These are phyloP conservation scores for Elongisporangium undulatum DNA, from an alignment of 352 stramenopile genomes.

Conservation along the genomic window DNA sequence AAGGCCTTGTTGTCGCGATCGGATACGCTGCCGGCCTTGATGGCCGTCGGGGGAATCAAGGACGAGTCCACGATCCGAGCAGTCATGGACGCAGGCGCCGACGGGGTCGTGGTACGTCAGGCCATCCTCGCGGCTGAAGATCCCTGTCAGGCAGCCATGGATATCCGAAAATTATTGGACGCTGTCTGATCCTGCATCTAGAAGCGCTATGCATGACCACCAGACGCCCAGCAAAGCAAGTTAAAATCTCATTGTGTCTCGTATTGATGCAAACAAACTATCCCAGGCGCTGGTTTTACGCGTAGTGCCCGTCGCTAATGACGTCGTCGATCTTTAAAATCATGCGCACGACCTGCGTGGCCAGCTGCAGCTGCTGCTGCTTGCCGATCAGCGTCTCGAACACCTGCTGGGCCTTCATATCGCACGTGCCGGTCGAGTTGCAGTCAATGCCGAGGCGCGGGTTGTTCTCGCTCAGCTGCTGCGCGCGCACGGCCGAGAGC, in stretches of 20 bases:
- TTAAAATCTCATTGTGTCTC: background rate
- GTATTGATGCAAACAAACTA: background rate
- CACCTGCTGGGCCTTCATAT: slow-evolving; percentile 99
- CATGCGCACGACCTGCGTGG: slow-evolving; percentile 99
- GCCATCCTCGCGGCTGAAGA: slow-evolving; percentile 23
- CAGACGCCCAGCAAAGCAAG: background rate
- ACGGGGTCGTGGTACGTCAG: slow-evolving; percentile 40
- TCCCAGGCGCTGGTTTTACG: slow-evolving; percentile 29
- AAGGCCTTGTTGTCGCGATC: background rate
- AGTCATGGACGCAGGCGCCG: slow-evolving; percentile 25
- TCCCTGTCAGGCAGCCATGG: slow-evolving; percentile 7
- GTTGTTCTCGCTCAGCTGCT: slow-evolving; percentile 94
- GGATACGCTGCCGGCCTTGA: slow-evolving; percentile 9
- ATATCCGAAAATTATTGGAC: slow-evolving; percentile 8
- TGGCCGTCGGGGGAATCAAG: slow-evolving; percentile 43
- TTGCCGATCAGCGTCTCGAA: slow-evolving; percentile 99
- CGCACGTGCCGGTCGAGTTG: slow-evolving; percentile 89
- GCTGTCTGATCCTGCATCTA: background rate
- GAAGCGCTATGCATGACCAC: too few relatives aligned
- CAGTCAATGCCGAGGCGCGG: slow-evolving; percentile 96
- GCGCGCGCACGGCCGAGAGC: slow-evolving; percentile 95
- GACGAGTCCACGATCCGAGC: slow-evolving; percentile 13
- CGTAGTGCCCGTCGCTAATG: slow-evolving; percentile 93
- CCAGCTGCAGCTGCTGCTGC: slow-evolving; percentile 98
- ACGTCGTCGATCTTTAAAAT: slow-evolving; percentile 99